phyloP scores from a whole-genome alignment of 192 early-diverging fungal species.

The Linnemannia schmuckeri region DNA sequence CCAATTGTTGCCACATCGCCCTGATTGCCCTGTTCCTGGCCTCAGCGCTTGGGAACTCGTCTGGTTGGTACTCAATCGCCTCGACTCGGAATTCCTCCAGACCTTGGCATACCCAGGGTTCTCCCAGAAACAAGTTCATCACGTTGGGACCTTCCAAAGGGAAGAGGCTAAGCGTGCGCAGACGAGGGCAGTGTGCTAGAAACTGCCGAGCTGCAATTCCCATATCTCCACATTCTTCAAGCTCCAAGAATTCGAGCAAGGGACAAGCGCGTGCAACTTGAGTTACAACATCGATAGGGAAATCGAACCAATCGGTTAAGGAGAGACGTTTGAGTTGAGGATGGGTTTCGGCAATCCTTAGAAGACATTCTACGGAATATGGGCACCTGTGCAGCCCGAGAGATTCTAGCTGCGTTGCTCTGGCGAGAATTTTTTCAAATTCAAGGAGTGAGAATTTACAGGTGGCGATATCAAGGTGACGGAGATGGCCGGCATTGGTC shows the following conservation, averaged over 20 bases:
- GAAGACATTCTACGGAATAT: not conserved
- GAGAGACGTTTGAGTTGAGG: not conserved
- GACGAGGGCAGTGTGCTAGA: not conserved
- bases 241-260: not conserved
- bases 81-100: not conserved
- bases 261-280: not conserved
- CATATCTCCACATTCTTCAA: not conserved
- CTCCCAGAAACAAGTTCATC: slow-evolving; percentile 4
- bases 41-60: not conserved
- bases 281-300: not conserved
- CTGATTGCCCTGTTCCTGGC: not conserved
- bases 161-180: not conserved
- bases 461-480: not conserved
- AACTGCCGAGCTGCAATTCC: not conserved
- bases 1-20: slow-evolving; percentile 6
- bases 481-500: not conserved
- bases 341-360: not conserved
- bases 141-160: not conserved
- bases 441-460: not conserved
- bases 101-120: slow-evolving; percentile 10
- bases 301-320: not conserved
- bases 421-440: not conserved
- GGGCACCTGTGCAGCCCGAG: not conserved
- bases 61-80: not conserved
- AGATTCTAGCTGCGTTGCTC: not conserved